phyloP scores from a whole-genome alignment of 805 yeast genomes.

The Scheffersomyces lignosus region DNA sequence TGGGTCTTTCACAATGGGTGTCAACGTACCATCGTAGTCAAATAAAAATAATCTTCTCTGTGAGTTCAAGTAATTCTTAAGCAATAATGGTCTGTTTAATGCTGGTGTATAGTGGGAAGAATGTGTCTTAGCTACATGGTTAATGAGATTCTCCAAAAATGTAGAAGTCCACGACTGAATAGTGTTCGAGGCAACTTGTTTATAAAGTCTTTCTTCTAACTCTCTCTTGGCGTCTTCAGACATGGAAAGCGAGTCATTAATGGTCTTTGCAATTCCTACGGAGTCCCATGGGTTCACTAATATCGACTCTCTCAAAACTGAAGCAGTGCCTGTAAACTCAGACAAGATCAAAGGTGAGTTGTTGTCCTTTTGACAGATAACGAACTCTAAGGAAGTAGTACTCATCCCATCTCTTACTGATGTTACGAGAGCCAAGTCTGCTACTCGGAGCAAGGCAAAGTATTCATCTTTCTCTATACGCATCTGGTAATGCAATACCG shows the following conservation, averaged over 20 bases:
- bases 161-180: slow-evolving; percentile 78
- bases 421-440: slow-evolving; percentile 87
- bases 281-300: slow-evolving; percentile 97
- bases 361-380: slow-evolving; percentile 77
- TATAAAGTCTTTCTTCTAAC: slow-evolving; percentile 56
- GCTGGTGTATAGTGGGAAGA: slow-evolving; percentile 64
- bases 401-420: slow-evolving; percentile 96
- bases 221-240: slow-evolving; percentile 42
- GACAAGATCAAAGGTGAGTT: slow-evolving; percentile 80
- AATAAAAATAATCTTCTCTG: slow-evolving; percentile 76
- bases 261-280: slow-evolving; percentile 85
- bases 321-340: slow-evolving; percentile 89
- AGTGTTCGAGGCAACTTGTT: slow-evolving; percentile 66
- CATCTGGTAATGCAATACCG: slow-evolving; percentile 91
- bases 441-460: slow-evolving; percentile 80
- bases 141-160: slow-evolving; percentile 53
- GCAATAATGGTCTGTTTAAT: slow-evolving; percentile 66
- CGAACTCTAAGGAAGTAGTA: slow-evolving; percentile 90
- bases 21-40: slow-evolving; percentile 96
- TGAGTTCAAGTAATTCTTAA: slow-evolving; percentile 59
- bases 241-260: slow-evolving; percentile 67
- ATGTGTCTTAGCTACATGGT: slow-evolving; percentile 37
- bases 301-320: slow-evolving; percentile 69
- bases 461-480: slow-evolving; percentile 87
- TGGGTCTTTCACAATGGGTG: slow-evolving; percentile 95